phyloP scores from a whole-genome alignment of 345 rosid species.

The Eucalyptus regnans region DNA sequence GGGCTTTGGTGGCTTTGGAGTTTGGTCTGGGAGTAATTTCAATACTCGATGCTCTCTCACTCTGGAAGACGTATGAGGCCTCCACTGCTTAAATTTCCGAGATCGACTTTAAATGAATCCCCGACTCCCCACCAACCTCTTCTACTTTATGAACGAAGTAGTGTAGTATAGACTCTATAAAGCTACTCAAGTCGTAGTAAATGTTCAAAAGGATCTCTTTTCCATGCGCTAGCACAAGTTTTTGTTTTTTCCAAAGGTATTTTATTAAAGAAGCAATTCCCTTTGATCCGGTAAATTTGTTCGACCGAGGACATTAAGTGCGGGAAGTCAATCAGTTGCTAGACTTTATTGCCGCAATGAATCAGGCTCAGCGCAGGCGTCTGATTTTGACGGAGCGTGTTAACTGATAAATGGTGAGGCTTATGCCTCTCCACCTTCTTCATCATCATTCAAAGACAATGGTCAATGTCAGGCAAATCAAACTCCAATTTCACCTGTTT shows the following conservation, averaged over 20 bases:
- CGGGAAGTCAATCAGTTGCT: not conserved
- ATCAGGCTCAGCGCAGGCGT: not conserved
- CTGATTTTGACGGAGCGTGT: not conserved
- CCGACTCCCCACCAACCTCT: not conserved
- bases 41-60: not conserved
- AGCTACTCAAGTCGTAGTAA: not conserved
- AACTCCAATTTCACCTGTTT: not conserved
- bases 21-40: not conserved
- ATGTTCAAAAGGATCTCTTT: not conserved
- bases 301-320: not conserved
- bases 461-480: not conserved
- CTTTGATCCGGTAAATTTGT: not conserved
- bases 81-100: not conserved
- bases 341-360: not conserved
- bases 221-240: not conserved
- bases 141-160: not conserved
- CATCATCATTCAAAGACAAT: not conserved
- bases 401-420: not conserved
- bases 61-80: not conserved
- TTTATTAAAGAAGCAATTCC: not conserved
- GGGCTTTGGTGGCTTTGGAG: not conserved
- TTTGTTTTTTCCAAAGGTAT: not conserved
- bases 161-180: fast-evolving
- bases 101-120: not conserved
- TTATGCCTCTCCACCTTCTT: not conserved